Evolutionary conservation across 139 green algal species (phyloP).

Genomic region (Prasinococcaceae sp.): DNA sequence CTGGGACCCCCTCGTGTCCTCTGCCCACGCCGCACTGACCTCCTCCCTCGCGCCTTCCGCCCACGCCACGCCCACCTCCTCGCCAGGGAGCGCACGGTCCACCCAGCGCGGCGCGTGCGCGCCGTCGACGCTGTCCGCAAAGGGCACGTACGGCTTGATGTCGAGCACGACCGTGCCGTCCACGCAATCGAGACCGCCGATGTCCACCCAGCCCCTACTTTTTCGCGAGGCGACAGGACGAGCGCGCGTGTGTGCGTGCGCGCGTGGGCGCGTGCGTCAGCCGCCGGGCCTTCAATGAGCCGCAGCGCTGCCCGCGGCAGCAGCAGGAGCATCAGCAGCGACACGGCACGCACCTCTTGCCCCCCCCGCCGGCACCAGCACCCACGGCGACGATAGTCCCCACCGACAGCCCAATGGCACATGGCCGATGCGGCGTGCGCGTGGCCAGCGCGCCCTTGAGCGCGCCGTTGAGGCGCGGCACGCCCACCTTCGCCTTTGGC

Average conservation of each 20-base stretch:
- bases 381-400: too few relatives aligned
- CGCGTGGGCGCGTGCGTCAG: too few relatives aligned
- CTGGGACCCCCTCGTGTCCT: too few relatives aligned
- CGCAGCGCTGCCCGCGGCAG: too few relatives aligned
- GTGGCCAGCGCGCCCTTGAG: conserved; percentile 70
- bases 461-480: conserved; percentile 67
- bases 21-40: too few relatives aligned
- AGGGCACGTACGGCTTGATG: conserved; percentile 85
- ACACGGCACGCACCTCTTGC: too few relatives aligned
- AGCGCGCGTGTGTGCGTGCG: background rate
- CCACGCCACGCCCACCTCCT: too few relatives aligned
- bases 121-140: conserved; percentile 49
- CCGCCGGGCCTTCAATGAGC: too few relatives aligned
- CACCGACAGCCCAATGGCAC: conserved; percentile 63
- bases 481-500: conserved; percentile 35
- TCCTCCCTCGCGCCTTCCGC: too few relatives aligned
- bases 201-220: conserved; percentile 2
- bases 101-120: conserved; percentile 69
- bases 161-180: conserved; percentile 80
- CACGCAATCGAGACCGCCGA: conserved; percentile 72
- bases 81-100: too few relatives aligned
- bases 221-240: background rate
- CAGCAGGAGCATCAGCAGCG: too few relatives aligned
- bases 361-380: too few relatives aligned
- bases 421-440: conserved; percentile 62